Base-by-base conservation (phyloP, 352 stramenopile genomes). In the Globisporangium irregulare region DNA sequence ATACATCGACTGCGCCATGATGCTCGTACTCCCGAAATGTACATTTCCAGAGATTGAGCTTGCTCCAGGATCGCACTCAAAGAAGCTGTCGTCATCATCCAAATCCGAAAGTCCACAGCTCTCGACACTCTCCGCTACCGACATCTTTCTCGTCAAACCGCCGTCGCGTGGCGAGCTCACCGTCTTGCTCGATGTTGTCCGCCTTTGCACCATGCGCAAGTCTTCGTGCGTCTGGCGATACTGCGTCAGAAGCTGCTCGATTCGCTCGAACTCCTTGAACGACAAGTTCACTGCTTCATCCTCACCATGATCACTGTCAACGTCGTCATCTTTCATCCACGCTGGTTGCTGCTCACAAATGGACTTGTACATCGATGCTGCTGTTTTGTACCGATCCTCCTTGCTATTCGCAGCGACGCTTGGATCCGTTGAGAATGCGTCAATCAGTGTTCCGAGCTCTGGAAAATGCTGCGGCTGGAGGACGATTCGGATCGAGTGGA, bases 1-100 rank as follows among this genome's bases (percentile, higher is more conserved):
- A 66, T 96, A 96, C 77, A 96, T 90, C 2, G 89, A 96, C 67
- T 93, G 83, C 0, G 73, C 75, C 81, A 96, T 87, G 61, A 82
- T 66, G 68, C 69, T 87, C 22, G 76, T 78, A 32, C 56, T 74
- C 46, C 73, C 62, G 73, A 82, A 70, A n/a, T 57, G 74, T 50
- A 59, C 65, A 59, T 72, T 73, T 18, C 59, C 76, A 46, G 63
- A 73, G 53, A 77, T 69, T 53, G 57, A 90, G 74, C 60, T 84
- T 70, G 82, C 66, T 14, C 82, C 85, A n/a, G 84, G 78, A 38
- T 93, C 83, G 55, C 82, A 92, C 36, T 96, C 89, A 34, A 94
- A 96, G 70, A 95, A 93, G 51, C 84, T 82, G 15, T 92, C 84
- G 24, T 96, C 88, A 20, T 92, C 83, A 50, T 96, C 89, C 46